A percentile compares a stretch with the other conserved stretches of the same genome.
These are phyloP conservation scores for Globisporangium abappressorium DNA, from an alignment of 352 stramenopile species.

Conservation along the genomic window DNA sequence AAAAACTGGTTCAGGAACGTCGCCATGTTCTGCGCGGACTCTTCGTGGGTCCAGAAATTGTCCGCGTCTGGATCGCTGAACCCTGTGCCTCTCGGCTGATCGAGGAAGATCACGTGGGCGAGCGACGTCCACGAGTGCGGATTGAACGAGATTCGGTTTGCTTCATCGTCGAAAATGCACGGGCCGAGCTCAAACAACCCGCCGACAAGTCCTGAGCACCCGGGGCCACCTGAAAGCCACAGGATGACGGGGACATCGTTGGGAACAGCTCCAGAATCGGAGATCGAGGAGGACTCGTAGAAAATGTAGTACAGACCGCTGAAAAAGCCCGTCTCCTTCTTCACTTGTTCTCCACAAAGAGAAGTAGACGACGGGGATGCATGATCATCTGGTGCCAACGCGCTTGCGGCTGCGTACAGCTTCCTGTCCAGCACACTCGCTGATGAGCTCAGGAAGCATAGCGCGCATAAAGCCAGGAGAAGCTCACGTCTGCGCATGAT, in stretches of 20 bases:
- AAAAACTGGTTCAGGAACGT: slow-evolving; percentile 63
- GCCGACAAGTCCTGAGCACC: slow-evolving; percentile 92
- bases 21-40: slow-evolving; percentile 45
- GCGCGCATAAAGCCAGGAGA: not conserved
- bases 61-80: slow-evolving; percentile 37
- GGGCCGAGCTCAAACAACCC: slow-evolving; percentile 96
- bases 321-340: slow-evolving; percentile 53
- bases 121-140: slow-evolving; percentile 93
- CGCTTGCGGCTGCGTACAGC: slow-evolving; percentile 27
- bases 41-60: slow-evolving; percentile 41
- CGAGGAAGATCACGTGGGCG: slow-evolving; percentile 96
- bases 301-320: slow-evolving; percentile 76
- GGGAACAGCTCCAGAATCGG: not conserved
- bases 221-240: slow-evolving; percentile 96
- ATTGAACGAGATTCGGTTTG: slow-evolving; percentile 71
- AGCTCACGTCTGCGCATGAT: not conserved
- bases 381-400: slow-evolving; percentile 11
- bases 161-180: slow-evolving; percentile 84
- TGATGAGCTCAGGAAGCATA: slow-evolving; percentile 6
- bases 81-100: slow-evolving; percentile 89
- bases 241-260: slow-evolving; percentile 85
- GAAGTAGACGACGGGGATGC: slow-evolving; percentile 18
- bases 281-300: slow-evolving; percentile 52
- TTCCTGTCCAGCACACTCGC: not conserved
- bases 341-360: slow-evolving; percentile 64